These are phyloP conservation scores for Pichia sp. DNA, from an alignment of 1,139 yeast genomes.

Conservation along the genomic window DNA sequence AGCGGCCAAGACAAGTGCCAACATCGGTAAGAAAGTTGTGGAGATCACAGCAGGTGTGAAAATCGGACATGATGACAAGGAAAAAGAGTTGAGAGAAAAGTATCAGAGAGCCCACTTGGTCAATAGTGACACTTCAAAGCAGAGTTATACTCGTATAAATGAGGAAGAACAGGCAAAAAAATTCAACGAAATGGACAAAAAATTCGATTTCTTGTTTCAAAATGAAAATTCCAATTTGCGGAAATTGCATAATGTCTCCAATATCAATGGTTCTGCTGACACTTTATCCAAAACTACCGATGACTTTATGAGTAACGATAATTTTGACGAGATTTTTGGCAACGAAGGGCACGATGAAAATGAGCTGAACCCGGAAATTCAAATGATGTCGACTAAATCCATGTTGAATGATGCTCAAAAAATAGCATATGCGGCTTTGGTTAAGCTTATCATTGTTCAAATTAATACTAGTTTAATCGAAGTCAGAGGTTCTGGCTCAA, in stretches of 20 bases:
- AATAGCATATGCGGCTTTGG: conserved; percentile 87
- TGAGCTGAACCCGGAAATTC: conserved; percentile 53
- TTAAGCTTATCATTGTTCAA: conserved; percentile 68
- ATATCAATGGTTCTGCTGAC: conserved; percentile 13
- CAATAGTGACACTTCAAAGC: conserved; percentile 16
- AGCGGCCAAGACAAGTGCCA: conserved; percentile 60
- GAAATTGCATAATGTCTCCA: conserved; percentile 25
- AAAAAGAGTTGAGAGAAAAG: conserved; percentile 10
- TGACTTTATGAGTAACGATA: conserved; percentile 20
- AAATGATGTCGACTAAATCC: conserved; percentile 73
- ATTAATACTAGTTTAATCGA: conserved; percentile 77
- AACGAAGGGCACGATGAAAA: conserved; percentile 40
- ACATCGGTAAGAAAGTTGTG: conserved; percentile 52
- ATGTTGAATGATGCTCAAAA: conserved; percentile 81
- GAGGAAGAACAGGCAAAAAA: conserved; percentile 83
- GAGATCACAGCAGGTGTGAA: conserved; percentile 39
- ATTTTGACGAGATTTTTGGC: conserved; percentile 17
- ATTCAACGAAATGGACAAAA: conserved; percentile 67
- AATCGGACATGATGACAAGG: conserved; percentile 15
- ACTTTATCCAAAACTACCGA: conserved; percentile 26
- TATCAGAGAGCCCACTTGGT: conserved; percentile 20
- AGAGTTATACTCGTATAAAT: conserved; percentile 85
- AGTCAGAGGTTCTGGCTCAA: conserved; percentile 48
- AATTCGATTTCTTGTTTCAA: conserved; percentile 77
- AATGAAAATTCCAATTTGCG: conserved; percentile 32